Base-by-base conservation (phyloP, 208 protist species). In the Kentomonas sorsogonicus region DNA sequence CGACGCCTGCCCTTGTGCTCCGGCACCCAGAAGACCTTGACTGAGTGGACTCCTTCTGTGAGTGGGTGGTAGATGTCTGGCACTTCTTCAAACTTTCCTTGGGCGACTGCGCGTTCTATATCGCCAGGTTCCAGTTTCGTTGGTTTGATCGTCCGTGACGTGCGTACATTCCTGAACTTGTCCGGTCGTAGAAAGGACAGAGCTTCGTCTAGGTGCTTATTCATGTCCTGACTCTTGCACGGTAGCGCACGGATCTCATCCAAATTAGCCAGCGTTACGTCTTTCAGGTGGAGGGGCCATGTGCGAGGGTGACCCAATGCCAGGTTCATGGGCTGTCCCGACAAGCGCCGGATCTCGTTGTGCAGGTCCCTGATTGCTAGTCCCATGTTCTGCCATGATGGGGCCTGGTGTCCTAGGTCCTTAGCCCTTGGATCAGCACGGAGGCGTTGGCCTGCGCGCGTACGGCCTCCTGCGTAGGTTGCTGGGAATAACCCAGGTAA, bases 401-500 rank as follows among this genome's bases (percentile, higher is more conserved):
- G 56, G 0, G 40, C 1, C 0, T 26, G 7, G 36, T 52, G 56
- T 2, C 38, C 56, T 39, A 51, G 6, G 2, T 16, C 25, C 15
- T 62, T 33, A 33, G 30, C 27, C 43, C 56, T 4, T 23, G 20
- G 56, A 62, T 23, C 43, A 51, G 29, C 30, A 29, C 34, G n/a
- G 34, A 38, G 29, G 41, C 56, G 56, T 27, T 53, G 56, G 51
- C 56, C 56, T 51, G 56, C 18, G 38, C 56, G 9, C 20, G 39
- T 25, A 34, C 30, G 43, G 45, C 56, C 56, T 62, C 56, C 56
- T 18, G n/a, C 3, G 54, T 29, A n/a, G 33, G 54, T 16, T 60
- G 54, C 41, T 38, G 20, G 20, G 41, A 43, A 53, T 62, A 62
- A n/a, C 30, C 33, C 26, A 53, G 40, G 56, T 62, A 62, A 18